Conservation (phyloP, 2,329 filamentous ascomycete species). For the Calonectria hawksworthii region DNA sequence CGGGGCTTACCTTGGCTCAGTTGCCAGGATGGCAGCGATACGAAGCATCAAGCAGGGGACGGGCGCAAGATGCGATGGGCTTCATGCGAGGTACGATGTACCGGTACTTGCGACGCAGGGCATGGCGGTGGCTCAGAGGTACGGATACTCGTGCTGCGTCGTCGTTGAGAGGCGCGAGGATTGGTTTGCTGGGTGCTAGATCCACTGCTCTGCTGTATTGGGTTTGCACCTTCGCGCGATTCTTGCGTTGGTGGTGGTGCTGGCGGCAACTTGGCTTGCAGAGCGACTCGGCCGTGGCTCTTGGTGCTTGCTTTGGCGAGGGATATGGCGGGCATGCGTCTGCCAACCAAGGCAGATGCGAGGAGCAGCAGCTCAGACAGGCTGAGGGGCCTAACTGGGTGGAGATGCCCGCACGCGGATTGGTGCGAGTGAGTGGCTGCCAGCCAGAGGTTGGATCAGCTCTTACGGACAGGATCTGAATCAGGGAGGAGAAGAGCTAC, state of each 20-base stretch:
- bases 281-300: background rate
- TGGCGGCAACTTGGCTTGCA: background rate
- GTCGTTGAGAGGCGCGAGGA: background rate
- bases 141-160: constrained; percentile 14
- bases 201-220: constrained; percentile 27
- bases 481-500: constrained; percentile 17
- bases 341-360: constrained; percentile 4
- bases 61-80: constrained; percentile 40
- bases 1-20: constrained; percentile 17
- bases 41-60: constrained; percentile 44
- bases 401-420: constrained; percentile 3
- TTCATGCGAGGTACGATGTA: constrained; percentile 43
- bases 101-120: constrained; percentile 36
- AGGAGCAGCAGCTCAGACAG: constrained; percentile 8
- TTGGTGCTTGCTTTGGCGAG: constrained; percentile 17
- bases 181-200: background rate
- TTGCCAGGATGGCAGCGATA: constrained; percentile 32
- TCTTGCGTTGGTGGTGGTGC: constrained; percentile 18
- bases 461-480: constrained; percentile 19
- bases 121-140: constrained; percentile 30
- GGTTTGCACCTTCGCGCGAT: constrained; percentile 26
- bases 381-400: background rate
- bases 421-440: constrained; percentile 7
- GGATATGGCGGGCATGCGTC: background rate
- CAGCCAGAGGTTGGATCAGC: constrained; percentile 12